Percentiles rank a stretch among this genome's conserved stretches.
These are phyloP conservation scores for Sporothrix pallida DNA, from an alignment of 2,329 filamentous ascomycete species.

Conservation along the genomic window DNA sequence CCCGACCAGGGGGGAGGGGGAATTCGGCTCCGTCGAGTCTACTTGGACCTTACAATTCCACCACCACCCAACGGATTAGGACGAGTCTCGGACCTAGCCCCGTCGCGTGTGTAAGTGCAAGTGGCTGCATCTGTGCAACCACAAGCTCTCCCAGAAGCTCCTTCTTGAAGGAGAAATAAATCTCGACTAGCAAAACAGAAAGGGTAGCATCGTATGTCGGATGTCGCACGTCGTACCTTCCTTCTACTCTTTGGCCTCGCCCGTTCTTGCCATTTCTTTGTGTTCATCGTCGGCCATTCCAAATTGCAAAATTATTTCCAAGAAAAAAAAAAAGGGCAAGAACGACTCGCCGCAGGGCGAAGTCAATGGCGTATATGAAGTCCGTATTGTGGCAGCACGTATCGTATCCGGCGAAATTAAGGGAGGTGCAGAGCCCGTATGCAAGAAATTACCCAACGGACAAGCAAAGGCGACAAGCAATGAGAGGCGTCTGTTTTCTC, in stretches of 20 bases:
- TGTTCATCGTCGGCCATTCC: not conserved
- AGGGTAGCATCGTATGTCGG: too few species aligned
- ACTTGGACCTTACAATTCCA: too few species aligned
- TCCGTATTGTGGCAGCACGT: conserved; percentile 4
- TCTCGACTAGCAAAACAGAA: too few species aligned
- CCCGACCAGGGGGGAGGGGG: not conserved
- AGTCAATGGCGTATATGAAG: too few species aligned
- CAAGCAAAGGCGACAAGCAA: not conserved
- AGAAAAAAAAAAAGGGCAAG: not conserved
- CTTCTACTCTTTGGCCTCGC: too few species aligned
- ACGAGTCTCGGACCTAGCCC: not conserved
- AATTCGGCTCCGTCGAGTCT: not conserved
- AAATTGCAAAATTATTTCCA: not conserved
- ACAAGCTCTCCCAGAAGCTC: not conserved
- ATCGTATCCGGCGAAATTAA: conserved; percentile 22
- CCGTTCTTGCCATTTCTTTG: not conserved
- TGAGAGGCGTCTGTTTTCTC: conserved; percentile 4
- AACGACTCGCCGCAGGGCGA: not conserved
- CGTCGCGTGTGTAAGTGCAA: not conserved
- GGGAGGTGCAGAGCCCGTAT: conserved; percentile 12
- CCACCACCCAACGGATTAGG: not conserved
- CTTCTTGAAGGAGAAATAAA: not conserved
- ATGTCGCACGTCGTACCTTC: too few species aligned
- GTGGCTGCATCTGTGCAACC: not conserved
- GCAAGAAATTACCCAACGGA: not conserved